A percentile compares a stretch with the other conserved stretches of the same genome.
Evolutionary conservation across 2,329 filamentous ascomycete genomes (phyloP).

Genomic region (Fusarium paranaense): DNA sequence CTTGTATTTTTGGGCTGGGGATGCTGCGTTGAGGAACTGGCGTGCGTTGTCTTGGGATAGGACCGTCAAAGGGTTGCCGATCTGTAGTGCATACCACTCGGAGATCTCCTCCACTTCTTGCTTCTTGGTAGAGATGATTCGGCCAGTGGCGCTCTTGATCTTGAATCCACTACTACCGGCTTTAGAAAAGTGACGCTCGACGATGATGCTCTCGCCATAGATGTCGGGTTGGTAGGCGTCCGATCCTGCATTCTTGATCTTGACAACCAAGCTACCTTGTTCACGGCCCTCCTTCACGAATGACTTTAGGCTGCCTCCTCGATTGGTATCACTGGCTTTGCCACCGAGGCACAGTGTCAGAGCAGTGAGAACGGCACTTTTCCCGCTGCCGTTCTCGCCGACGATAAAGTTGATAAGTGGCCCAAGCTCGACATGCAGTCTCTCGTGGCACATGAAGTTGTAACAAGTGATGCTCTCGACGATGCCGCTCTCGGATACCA

Average conservation of each 20-base stretch:
- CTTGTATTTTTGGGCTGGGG: constrained; percentile 88
- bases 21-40: constrained; percentile 90
- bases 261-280: constrained; percentile 80
- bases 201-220: constrained; percentile 86
- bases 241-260: constrained; percentile 89
- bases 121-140: constrained; percentile 83
- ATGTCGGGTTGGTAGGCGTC: constrained; percentile 85
- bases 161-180: constrained; percentile 85
- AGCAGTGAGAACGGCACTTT: constrained; percentile 94
- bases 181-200: constrained; percentile 90
- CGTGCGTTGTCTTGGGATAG: constrained; percentile 95
- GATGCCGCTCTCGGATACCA: constrained; percentile 84
- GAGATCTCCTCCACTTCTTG: constrained; percentile 91
- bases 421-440: constrained; percentile 85
- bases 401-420: constrained; percentile 98
- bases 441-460: constrained; percentile 97
- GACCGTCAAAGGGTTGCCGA: constrained; percentile 97
- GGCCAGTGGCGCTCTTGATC: constrained; percentile 78
- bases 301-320: constrained; percentile 87
- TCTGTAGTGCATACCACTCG: constrained; percentile 92
- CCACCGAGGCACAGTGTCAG: constrained; percentile 95
- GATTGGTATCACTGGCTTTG: constrained; percentile 92
- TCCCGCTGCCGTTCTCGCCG: constrained; percentile 96
- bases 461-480: constrained; percentile 87
- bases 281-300: constrained; percentile 92